A percentile compares a stretch with the other conserved stretches of the same genome.
Evolutionary conservation across 257 asterid species (phyloP).

Genomic region (Solanum neorickii): DNA sequence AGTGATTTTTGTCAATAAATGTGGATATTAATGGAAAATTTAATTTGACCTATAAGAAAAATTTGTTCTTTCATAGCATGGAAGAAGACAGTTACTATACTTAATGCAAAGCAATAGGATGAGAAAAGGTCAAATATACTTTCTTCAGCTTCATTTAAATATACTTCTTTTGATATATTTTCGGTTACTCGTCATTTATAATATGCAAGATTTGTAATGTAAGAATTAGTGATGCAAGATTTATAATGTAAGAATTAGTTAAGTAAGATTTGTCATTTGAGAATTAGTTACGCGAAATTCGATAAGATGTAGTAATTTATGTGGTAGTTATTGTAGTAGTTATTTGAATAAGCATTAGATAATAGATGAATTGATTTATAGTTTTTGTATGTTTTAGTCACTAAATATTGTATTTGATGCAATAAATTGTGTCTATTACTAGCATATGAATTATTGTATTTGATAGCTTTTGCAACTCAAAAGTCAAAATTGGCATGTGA

Average conservation of each 20-base stretch:
- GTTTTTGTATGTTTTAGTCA: neutral
- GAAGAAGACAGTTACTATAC: neutral
- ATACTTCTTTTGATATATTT: neutral
- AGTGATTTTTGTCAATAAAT: neutral
- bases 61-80: neutral
- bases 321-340: neutral
- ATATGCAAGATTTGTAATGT: neutral
- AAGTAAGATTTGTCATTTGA: too few relatives aligned
- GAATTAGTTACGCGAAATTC: neutral
- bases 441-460: neutral
- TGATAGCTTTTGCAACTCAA: neutral
- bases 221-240: neutral
- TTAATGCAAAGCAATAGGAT: neutral
- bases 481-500: neutral
- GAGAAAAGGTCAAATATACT: neutral
- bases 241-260: too few relatives aligned
- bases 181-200: neutral
- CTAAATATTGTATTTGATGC: neutral
- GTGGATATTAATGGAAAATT: neutral
- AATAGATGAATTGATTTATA: neutral
- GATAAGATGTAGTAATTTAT: neutral
- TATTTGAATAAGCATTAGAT: neutral
- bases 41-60: neutral
- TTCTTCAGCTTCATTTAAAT: neutral
- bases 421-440: neutral